Percentiles rank a stretch among this genome's conserved stretches.
phyloP scores from a whole-genome alignment of 345 rosid species.

The Durio zibethinus region DNA sequence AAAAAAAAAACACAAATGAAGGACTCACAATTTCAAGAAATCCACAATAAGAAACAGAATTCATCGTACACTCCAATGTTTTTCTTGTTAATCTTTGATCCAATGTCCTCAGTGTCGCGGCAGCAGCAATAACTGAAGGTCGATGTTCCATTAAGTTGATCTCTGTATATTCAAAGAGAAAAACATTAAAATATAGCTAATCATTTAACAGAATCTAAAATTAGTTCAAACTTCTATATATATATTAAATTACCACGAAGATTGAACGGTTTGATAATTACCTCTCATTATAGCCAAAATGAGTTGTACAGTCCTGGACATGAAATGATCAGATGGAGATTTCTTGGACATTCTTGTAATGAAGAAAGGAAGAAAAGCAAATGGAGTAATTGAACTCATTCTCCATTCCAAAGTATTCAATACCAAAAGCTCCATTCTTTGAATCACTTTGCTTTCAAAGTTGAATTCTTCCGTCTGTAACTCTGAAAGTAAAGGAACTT shows the following conservation, averaged over 20 bases:
- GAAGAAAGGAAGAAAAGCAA: conserved; percentile 42
- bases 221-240: neutral
- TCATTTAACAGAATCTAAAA: neutral
- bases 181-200: neutral
- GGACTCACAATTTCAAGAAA: conserved; percentile 54
- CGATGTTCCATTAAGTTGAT: conserved; percentile 37
- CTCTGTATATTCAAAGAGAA: conserved; percentile 28
- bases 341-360: conserved; percentile 26
- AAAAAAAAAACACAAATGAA: neutral
- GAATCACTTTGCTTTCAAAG: conserved; percentile 38
- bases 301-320: conserved; percentile 21
- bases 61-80: conserved; percentile 35
- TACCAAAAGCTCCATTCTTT: conserved; percentile 71
- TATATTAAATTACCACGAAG: no score
- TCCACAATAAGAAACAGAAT: conserved; percentile 25
- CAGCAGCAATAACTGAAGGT: conserved; percentile 56
- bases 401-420: conserved; percentile 55
- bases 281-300: conserved; percentile 40
- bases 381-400: conserved; percentile 53
- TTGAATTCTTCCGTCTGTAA: conserved; percentile 36
- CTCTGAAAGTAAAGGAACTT: conserved; percentile 40
- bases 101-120: conserved; percentile 43
- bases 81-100: conserved; percentile 35
- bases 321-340: conserved; percentile 15
- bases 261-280: conserved; percentile 1